Conservation (phyloP, 2,329 filamentous ascomycete genomes). For the Trichoderma brevicompactum region DNA sequence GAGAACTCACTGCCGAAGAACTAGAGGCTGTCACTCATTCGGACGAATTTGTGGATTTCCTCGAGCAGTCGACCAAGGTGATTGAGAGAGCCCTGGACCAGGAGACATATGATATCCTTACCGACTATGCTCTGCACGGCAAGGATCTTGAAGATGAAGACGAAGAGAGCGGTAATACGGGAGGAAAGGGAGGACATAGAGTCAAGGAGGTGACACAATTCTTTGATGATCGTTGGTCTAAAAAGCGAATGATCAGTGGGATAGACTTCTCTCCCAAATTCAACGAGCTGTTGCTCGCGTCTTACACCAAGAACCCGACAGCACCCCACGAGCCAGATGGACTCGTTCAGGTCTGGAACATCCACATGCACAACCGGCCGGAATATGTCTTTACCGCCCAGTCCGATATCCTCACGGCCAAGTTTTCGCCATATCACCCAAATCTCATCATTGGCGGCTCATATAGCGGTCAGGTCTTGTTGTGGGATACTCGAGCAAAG, state of each 20-base stretch:
- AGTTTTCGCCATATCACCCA: conserved; percentile 98
- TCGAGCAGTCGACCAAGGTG: conserved; percentile 94
- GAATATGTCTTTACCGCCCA: conserved; percentile 97
- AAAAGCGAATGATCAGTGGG: conserved; percentile 95
- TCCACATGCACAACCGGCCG: conserved; percentile 89
- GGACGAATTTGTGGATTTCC: conserved; percentile 91
- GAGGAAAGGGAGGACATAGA: conserved; percentile 71
- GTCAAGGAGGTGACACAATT: conserved; percentile 91
- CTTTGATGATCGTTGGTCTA: conserved; percentile 93
- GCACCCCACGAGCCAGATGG: conserved; percentile 93
- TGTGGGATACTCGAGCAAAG: conserved; percentile 94
- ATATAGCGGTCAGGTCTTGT: conserved; percentile 92
- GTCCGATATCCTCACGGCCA: conserved; percentile 91
- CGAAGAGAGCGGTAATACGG: conserved; percentile 71
- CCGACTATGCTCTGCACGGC: conserved; percentile 87
- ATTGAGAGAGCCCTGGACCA: conserved; percentile 94
- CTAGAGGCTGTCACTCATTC: conserved; percentile 88
- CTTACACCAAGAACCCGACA: conserved; percentile 96
- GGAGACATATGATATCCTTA: conserved; percentile 88
- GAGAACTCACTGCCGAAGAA: conserved; percentile 82
- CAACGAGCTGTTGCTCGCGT: conserved; percentile 87
- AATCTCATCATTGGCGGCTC: conserved; percentile 95
- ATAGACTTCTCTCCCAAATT: conserved; percentile 96
- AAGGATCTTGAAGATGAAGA: conserved; percentile 80
- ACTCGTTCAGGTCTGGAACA: conserved; percentile 94